Evolutionary conservation across 75 land plant genomes (phyloP).

Genomic region (Chamaecyparis obtusa): DNA sequence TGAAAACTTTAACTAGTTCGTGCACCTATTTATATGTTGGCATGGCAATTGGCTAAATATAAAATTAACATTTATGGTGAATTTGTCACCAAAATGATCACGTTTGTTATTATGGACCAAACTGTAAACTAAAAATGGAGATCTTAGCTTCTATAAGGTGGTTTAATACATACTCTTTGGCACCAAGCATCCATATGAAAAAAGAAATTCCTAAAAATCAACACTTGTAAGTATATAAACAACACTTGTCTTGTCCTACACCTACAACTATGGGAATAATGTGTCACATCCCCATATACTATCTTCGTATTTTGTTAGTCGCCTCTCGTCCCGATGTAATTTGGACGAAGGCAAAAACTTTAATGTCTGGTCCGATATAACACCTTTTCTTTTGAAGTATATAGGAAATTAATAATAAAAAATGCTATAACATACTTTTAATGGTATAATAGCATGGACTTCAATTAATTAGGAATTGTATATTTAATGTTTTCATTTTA

Average conservation of each 20-base stretch:
- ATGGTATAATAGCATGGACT: too few relatives aligned
- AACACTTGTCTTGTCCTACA: background rate
- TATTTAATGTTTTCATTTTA: too few relatives aligned
- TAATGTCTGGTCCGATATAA: too few relatives aligned
- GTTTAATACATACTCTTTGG: background rate
- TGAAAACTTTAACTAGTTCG: background rate
- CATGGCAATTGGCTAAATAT: background rate
- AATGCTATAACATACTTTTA: too few relatives aligned
- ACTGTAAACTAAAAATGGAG: background rate
- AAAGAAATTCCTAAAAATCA: background rate
- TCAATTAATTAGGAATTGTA: too few relatives aligned
- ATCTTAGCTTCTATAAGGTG: background rate
- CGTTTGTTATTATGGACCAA: background rate
- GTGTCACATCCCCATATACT: too few relatives aligned
- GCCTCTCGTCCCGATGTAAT: too few relatives aligned
- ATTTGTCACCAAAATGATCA: background rate
- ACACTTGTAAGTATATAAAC: background rate
- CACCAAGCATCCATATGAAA: background rate
- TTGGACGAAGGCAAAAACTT: too few relatives aligned
- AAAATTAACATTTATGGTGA: background rate
- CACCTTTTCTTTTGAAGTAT: too few relatives aligned
- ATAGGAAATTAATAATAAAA: too few relatives aligned
- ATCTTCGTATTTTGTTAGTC: too few relatives aligned
- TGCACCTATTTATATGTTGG: background rate
- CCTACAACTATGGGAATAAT: background rate